Base-by-base conservation (phyloP, 1,284 basidiomycete species). In the Apiotrichum brassicae region DNA sequence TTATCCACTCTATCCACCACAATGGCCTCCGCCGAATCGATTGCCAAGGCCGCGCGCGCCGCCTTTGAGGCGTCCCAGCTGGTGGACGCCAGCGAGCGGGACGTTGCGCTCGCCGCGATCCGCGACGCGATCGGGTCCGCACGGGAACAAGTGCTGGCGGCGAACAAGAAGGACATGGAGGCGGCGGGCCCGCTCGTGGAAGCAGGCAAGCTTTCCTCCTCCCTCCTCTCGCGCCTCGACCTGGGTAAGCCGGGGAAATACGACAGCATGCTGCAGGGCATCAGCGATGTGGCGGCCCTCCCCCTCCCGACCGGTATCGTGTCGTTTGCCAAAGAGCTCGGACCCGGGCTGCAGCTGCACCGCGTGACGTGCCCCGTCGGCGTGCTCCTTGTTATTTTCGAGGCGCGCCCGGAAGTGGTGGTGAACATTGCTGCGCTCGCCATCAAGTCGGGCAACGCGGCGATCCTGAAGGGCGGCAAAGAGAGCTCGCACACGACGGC, bases 401-500 rank as follows among this genome's bases (percentile, higher is more conserved):
- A 99, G 74, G 89, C 94, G 3, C 80, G 95, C 30, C 95, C 95
- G 1, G 95, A 99, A 71, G 95, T 99, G 6, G 90, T 98, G 25
- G 87, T 98, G 37, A 98, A 98, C 70, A 97, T 99, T 61, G 90
- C 95, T 6, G 81, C 89, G 0, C 76, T 99, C 59, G 94, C 95
- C 2, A 90, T 99, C 73, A 98, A 97, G 74, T 93, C 88, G 86
- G 91, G 92, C 6, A 97, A 97, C 71, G 85, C 90, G 28, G 92
- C 91, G 4, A 97, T 97, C 54, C 75, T 97, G 34, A 97, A 97
- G 72, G 93, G 93, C n/a, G 92, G 92, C 4, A 94, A 93, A 66
- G 92, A 97, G 69, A 94, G 91, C 3, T 81, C 80, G 39, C 76
- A 82, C 53, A 94, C 92, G 0, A 81, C 88, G 2, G 71, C 77